Base-by-base conservation (phyloP, 345 rosid genomes). In the Gynandropsis gynandra region DNA sequence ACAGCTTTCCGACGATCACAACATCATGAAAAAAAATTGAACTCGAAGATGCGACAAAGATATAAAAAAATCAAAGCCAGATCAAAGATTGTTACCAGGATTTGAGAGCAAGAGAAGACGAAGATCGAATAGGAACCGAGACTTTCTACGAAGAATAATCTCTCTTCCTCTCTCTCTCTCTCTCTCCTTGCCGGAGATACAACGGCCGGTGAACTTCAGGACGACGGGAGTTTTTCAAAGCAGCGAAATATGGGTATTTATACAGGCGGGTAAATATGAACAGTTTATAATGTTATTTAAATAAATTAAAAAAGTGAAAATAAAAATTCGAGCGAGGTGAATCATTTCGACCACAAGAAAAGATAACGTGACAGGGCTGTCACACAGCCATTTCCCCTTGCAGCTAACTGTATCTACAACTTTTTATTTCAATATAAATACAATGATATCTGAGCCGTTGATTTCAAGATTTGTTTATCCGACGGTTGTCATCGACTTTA, bases 321-420 rank as follows among this genome's bases (percentile, higher is more conserved):
- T 39, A 18, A 10, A 56, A 15, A 21, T 42, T 55, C 55, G 62
- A 56, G 45, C 21, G 21, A 63, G 65, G 47, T 35, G 61, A 65
- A 65, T 65, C 70, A 65, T 65, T 65, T 59, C 70, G 61, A 47
- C 70, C 65, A 59, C 61, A 52, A 51, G 56, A 37, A 65, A 65
- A 65, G 70, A 65, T 65, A 65, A 65, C 70, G 61, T 65, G 70
- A 59, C 70, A 55, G 52, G 70, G 70, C 65, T 65, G 70, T 65
- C 70, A 65, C 55, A 65, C 70, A 65, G 70, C 70, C 70, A 58
- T 58, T 58, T 39, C 64, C 47, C 70, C n/a, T n/a, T n/a, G n/a
- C n/a, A n/a, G n/a, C n/a, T n/a, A n/a, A n/a, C n/a, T n/a, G n/a
- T n/a, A n/a, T n/a, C n/a, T n/a, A n/a, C n/a, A n/a, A n/a, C n/a